A percentile compares a stretch with the other conserved stretches of the same genome.
These are phyloP conservation scores for Termitomyces sp. DNA, from an alignment of 768 basidiomycete genomes.

Conservation along the genomic window DNA sequence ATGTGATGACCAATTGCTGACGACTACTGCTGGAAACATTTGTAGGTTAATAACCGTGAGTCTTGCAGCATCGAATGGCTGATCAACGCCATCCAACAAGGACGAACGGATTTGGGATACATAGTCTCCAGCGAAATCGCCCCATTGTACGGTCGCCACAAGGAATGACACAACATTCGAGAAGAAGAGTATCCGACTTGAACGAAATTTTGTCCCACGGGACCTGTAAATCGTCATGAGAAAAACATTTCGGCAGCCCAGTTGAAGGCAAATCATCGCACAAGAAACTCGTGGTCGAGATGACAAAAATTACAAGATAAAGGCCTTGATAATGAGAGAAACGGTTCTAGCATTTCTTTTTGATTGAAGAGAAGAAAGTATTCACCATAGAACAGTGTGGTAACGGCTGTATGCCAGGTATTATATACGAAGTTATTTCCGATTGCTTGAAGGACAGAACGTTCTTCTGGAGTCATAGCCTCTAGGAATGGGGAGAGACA, in stretches of 20 bases:
- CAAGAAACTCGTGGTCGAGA: not conserved
- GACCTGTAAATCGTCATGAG: not conserved
- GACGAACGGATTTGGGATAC: not conserved
- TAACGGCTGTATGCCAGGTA: not conserved
- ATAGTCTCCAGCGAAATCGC: not conserved
- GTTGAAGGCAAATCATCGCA: not conserved
- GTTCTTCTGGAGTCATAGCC: not conserved
- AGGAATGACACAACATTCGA: not conserved
- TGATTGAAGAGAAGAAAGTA: not conserved
- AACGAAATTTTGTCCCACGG: not conserved
- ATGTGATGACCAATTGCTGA: slow-evolving; percentile 3
- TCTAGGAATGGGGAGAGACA: too few relatives aligned
- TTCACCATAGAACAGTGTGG: not conserved
- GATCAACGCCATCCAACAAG: not conserved
- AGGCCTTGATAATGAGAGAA: not conserved
- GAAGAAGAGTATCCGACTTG: not conserved
- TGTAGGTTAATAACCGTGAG: not conserved
- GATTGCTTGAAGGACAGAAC: not conserved
- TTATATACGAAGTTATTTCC: not conserved
- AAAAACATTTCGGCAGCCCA: not conserved
- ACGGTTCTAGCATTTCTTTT: not conserved
- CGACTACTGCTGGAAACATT: not conserved
- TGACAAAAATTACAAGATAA: not conserved
- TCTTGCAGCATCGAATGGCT: not conserved
- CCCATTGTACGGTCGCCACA: not conserved